Base-by-base conservation (phyloP, 768 basidiomycete species). In the Boletales sp. region DNA sequence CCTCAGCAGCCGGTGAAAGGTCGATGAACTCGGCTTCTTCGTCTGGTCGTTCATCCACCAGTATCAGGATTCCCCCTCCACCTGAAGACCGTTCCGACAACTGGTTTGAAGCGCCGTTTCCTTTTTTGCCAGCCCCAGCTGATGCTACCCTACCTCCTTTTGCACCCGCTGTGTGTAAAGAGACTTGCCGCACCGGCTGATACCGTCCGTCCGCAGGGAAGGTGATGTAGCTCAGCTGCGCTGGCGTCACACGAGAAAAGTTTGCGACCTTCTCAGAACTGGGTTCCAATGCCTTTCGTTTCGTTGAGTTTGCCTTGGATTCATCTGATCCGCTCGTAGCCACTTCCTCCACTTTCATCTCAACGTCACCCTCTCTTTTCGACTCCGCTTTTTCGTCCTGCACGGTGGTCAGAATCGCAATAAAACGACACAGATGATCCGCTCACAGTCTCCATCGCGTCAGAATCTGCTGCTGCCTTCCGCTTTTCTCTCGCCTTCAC, bases 401-500 rank as follows among this genome's bases (percentile, higher is more conserved):
- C 28, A 15, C 17, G 42, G 21, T 30, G 45, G 46, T 70, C 9
- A 70, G 53, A 42, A 46, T 48, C 38, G 2, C n/a, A 11, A 14
- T 30, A 21, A 9, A n/a, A 14, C 25, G 12, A 7, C 17, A 44
- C n/a, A 30, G 12, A 44, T 33, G 4, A 9, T 11, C 33, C 39
- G 70, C 84, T 70, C 59, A 94, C 92, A 44, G 82, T 78, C 18
- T 95, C 90, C 84, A 94, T 93, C 2, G 76, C 74, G 41, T 89
- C 88, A 11, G 79, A 82, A 44, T 92, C 92, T 4, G 82, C 84
- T 37, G 82, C 88, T 39, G 88, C 90, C 70, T 96, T 93, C 60
- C 83, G 88, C 78, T 90, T 94, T 64, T 94, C 93, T 56, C 96
- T 80, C 2, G 94, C 94, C 66, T 91, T 92, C n/a, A 90, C 92